A percentile compares a stretch with the other conserved stretches of the same genome.
Evolutionary conservation across 805 yeast species (phyloP).

Genomic region (Ogataea pini): DNA sequence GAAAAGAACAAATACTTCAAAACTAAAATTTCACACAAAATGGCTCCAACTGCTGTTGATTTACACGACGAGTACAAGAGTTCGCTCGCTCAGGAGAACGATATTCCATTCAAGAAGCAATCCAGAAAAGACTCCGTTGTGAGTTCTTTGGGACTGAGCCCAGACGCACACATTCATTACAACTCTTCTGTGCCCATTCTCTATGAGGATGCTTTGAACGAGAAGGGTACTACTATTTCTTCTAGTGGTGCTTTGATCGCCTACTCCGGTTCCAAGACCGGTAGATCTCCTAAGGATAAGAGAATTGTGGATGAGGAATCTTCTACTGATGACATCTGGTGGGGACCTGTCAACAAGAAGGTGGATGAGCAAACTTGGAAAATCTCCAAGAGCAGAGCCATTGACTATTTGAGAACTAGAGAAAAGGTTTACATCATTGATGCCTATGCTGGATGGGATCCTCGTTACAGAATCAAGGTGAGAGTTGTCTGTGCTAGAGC

Average conservation of each 20-base stretch:
- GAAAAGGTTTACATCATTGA: conserved; percentile 92
- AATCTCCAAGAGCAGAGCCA: conserved; percentile 93
- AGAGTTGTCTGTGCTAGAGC: conserved; percentile 98
- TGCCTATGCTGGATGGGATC: conserved; percentile 99
- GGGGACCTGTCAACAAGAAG: conserved; percentile 99
- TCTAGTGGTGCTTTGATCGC: conserved; percentile 95
- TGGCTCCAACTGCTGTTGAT: conserved; percentile 45
- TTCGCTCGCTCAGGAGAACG: conserved; percentile 25
- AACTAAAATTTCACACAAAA: conserved; percentile 18
- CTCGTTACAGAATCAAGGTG: conserved; percentile 92
- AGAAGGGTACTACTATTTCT: conserved; percentile 86
- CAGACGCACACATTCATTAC: conserved; percentile 73
- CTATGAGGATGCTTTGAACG: conserved; percentile 92
- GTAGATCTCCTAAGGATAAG: conserved; percentile 97
- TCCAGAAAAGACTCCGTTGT: conserved; percentile 34
- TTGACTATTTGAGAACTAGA: conserved; percentile 94
- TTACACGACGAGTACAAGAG: conserved; percentile 34
- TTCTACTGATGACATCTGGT: conserved; percentile 86
- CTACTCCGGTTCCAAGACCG: conserved; percentile 92
- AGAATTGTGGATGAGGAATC: conserved; percentile 95
- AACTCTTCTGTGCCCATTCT: conserved; percentile 91
- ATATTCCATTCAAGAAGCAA: conserved; percentile 26
- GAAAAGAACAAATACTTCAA: background rate
- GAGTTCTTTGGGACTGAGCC: conserved; percentile 47
- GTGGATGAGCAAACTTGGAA: conserved; percentile 93